Base-by-base conservation (phyloP, 2,329 filamentous ascomycete genomes). In the Triangularia setosa region DNA sequence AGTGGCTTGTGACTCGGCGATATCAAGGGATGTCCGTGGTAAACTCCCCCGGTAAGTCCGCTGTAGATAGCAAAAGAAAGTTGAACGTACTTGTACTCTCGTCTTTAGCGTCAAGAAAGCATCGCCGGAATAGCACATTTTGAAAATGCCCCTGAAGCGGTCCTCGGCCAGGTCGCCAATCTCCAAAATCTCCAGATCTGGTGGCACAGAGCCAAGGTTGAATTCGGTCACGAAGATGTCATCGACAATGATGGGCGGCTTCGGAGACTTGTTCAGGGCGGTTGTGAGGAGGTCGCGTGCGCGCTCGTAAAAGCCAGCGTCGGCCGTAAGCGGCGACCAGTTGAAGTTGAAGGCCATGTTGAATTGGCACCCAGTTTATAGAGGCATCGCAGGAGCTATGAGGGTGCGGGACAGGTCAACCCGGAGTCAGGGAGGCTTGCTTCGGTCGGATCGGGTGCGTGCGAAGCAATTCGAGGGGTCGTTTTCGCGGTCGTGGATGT, bases 291-390 rank as follows among this genome's bases (percentile, higher is more conserved):
- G 90, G 76, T 98, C 93, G 77, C 93, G 91, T 60, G 95, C 94
- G 72, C 93, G 90, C 76, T 90, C 87, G 79, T 94, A 94, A 79
- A 95, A 95, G 72, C 88, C 87, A 74, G 92, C 94, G 81, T 98
- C 95, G 75, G 94, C 94, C 80, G 96, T 95, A 70, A 99, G 85
- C 75, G 95, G 95, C 86, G 93, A 97, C 95, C 95, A 99, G 92
- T 98, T 98, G 91, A 99, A 99, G 84, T 98, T 98, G 90, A 99
- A 99, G 72, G 95, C 95, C 95, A 99, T 99, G 79, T 80, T 83
- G 78, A 79, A 78, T 80, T 80, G 79, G 79, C 80, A 68, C 58
- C 54, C 48, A 44, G 58, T 65, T 59, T 71, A 71, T 61, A 61
- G 64, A 63, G n/a, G 64, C 70, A 72, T 72, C 63, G 69, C 70